Evolutionary conservation across 495 filamentous ascomycete genomes (phyloP).

Genomic region (Penicillium cinerascens): DNA sequence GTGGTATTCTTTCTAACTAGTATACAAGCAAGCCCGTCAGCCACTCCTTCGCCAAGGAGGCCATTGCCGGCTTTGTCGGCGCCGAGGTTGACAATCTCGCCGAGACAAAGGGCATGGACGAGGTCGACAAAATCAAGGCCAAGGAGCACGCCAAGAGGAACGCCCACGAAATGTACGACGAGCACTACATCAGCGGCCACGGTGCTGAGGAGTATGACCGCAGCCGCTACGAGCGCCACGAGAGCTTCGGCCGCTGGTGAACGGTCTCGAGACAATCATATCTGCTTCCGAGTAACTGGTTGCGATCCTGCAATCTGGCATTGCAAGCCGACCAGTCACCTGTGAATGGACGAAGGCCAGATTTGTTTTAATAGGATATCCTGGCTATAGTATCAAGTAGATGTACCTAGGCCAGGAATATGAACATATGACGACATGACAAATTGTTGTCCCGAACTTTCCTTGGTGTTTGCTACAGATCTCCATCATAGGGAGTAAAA

Average conservation of each 20-base stretch:
- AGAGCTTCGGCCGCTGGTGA: constrained; percentile 28
- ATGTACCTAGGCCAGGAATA: not conserved
- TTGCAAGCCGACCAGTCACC: not conserved
- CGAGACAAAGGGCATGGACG: constrained; percentile 75
- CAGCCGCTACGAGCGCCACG: constrained; percentile 31
- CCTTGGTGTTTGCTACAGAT: not conserved
- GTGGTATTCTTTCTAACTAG: not conserved
- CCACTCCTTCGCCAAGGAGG: constrained; percentile 76
- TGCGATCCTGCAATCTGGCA: not conserved
- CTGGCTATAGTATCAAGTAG: not conserved
- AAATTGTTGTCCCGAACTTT: not conserved
- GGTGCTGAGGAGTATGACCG: constrained; percentile 44
- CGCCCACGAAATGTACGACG: constrained; percentile 60
- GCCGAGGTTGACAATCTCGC: constrained; percentile 74
- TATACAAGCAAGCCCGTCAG: constrained; percentile 61
- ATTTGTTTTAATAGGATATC: constrained; percentile 7
- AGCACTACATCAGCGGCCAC: constrained; percentile 50
- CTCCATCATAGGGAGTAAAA: not conserved
- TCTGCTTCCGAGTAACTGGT: not conserved
- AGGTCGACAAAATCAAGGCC: constrained; percentile 61
- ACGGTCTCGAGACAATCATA: not conserved
- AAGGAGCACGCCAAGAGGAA: constrained; percentile 65
- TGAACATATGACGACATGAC: not conserved
- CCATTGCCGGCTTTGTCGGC: constrained; percentile 65
- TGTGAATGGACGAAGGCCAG: constrained; percentile 5